These are phyloP conservation scores for Termitomyces titanicus DNA, from an alignment of 768 basidiomycete genomes.

Conservation along the genomic window DNA sequence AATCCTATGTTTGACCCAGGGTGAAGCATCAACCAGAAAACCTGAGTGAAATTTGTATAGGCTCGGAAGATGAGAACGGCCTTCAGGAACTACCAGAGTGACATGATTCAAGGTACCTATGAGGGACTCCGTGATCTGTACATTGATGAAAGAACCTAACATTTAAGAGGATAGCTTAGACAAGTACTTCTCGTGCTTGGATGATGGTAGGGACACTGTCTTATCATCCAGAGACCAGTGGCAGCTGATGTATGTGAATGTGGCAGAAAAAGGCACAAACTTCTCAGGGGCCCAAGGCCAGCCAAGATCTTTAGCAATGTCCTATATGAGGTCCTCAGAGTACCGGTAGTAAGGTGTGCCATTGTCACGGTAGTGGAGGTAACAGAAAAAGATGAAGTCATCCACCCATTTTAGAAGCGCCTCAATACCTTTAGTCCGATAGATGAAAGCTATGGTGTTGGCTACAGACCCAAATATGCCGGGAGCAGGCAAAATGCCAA, in stretches of 20 bases:
- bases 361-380: not conserved
- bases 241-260: constrained; percentile 35
- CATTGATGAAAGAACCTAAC: constrained; percentile 1
- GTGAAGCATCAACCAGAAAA: constrained; percentile 16
- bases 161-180: constrained; percentile 19
- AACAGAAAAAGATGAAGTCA: not conserved
- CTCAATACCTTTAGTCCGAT: not conserved
- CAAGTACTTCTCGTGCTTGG: constrained; percentile 28
- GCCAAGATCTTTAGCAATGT: too few relatives aligned
- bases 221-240: constrained; percentile 27
- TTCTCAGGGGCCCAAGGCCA: constrained; percentile 30
- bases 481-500: not conserved
- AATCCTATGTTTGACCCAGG: constrained; percentile 13
- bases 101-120: constrained; percentile 35
- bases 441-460: not conserved
- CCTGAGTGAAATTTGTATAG: constrained; percentile 23
- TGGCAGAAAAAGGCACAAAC: constrained; percentile 20
- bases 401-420: not conserved
- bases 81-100: constrained; percentile 24
- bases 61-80: constrained; percentile 25
- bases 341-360: not conserved
- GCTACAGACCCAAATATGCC: not conserved
- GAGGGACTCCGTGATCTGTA: constrained; percentile 21
- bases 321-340: constrained; percentile 14
- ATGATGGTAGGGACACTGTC: constrained; percentile 25